A percentile compares a stretch with the other conserved stretches of the same genome.
Evolutionary conservation across 345 rosid genomes (phyloP).

Genomic region (Odontarrhena argentea): DNA sequence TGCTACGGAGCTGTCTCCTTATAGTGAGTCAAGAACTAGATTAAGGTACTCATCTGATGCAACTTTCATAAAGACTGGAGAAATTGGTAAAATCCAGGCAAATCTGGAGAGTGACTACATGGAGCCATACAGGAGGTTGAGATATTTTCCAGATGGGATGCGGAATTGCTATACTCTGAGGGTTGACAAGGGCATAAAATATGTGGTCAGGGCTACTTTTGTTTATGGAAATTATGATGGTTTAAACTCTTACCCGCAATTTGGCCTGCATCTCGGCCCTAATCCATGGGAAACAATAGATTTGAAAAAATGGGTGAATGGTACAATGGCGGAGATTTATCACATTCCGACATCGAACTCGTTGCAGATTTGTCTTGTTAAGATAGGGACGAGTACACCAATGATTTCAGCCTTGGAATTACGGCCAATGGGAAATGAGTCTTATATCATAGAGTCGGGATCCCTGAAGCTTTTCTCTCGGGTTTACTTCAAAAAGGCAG

Average conservation of each 20-base stretch:
- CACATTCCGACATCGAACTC: slow-evolving; percentile 28
- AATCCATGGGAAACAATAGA: slow-evolving; percentile 42
- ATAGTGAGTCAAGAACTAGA: background rate
- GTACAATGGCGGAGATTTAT: slow-evolving; percentile 30
- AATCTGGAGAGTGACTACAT: no score
- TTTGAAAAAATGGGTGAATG: slow-evolving; percentile 7
- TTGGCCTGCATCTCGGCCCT: slow-evolving; percentile 49
- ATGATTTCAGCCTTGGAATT: slow-evolving; percentile 29
- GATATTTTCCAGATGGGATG: slow-evolving; percentile 45
- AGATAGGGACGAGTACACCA: no score
- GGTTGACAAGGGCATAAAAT: slow-evolving; percentile 26
- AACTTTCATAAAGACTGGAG: slow-evolving; percentile 36
- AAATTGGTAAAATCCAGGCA: slow-evolving; percentile 2
- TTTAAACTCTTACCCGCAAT: slow-evolving; percentile 18
- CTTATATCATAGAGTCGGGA: slow-evolving; percentile 17
- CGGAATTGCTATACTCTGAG: slow-evolving; percentile 46
- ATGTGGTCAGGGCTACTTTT: slow-evolving; percentile 41
- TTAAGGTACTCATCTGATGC: slow-evolving; percentile 37
- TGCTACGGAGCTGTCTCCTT: slow-evolving; percentile 11
- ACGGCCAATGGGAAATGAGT: slow-evolving; percentile 35
- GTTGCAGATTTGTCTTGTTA: no score
- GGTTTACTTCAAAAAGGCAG: slow-evolving; percentile 11
- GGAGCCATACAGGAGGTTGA: slow-evolving; percentile 19
- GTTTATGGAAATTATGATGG: slow-evolving; percentile 52
- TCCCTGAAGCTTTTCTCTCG: slow-evolving; percentile 14